These are phyloP conservation scores for Oryza brachyantha DNA, from an alignment of 176 grass and related monocot genomes.

Conservation along the genomic window DNA sequence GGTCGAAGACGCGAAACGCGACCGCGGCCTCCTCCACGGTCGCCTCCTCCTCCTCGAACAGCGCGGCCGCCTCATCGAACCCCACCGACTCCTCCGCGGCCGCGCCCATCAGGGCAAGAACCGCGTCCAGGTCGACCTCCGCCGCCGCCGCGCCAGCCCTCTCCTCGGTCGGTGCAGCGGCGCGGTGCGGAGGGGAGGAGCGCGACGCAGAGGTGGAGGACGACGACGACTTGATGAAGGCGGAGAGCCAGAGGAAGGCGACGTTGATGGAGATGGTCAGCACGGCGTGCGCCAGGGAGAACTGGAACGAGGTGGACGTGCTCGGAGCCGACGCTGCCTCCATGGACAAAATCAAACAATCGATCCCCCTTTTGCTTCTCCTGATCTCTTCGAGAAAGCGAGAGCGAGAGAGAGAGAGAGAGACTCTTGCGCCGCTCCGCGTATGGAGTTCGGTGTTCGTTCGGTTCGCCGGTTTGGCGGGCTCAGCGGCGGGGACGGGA, in stretches of 20 bases:
- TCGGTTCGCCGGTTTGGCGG: not conserved
- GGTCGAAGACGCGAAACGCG: conserved; percentile 75
- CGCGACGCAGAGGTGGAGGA: not conserved
- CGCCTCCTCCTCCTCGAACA: conserved; percentile 76
- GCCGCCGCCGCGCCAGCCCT: not conserved
- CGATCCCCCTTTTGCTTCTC: not conserved
- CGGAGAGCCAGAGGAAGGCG: conserved; percentile 25
- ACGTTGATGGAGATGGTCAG: conserved; percentile 35
- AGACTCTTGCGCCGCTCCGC: not conserved
- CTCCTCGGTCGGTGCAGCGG: not conserved
- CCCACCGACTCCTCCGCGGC: not conserved
- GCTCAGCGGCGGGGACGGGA: not conserved
- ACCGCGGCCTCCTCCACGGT: conserved; percentile 57
- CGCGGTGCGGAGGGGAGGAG: not conserved
- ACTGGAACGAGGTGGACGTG: not conserved
- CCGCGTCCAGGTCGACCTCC: conserved; percentile 33
- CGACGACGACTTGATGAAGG: conserved; percentile 17
- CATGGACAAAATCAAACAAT: not conserved
- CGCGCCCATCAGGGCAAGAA: conserved; percentile 47
- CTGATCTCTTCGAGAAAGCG: not conserved
- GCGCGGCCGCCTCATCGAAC: conserved; percentile 53
- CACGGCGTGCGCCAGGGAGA: conserved; percentile 39
- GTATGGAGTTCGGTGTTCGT: not conserved
- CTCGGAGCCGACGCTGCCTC: conserved; percentile 18
- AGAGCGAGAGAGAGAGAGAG: too few species aligned